These are phyloP conservation scores for Phaeodactylum tricornutum DNA, from an alignment of 108 stramenopile species.

Conservation along the genomic window DNA sequence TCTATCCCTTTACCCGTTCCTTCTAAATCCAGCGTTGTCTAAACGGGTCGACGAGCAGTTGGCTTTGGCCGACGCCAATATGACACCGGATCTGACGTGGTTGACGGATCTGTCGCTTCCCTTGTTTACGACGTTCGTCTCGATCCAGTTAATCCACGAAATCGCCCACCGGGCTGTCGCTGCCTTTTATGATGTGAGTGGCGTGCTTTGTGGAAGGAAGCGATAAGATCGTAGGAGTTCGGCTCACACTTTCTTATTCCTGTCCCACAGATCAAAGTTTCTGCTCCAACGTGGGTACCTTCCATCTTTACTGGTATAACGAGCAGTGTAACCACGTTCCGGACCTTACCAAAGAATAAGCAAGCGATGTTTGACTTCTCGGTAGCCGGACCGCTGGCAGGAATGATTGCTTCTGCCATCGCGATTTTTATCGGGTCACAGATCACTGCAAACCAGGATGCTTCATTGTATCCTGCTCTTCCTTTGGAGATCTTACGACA, in stretches of 20 bases:
- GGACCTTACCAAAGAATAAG: slow-evolving; percentile 55
- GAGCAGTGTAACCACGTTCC: slow-evolving; percentile 59
- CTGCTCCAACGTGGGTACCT: slow-evolving; percentile 71
- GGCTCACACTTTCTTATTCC: background rate
- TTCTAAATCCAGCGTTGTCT: slow-evolving; percentile 53
- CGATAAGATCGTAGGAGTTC: background rate
- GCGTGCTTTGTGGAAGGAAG: too few species aligned
- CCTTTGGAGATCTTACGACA: slow-evolving; percentile 60
- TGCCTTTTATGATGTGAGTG: slow-evolving; percentile 32
- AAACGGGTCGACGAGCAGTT: slow-evolving; percentile 55
- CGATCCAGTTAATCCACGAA: slow-evolving; percentile 57
- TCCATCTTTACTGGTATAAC: slow-evolving; percentile 67
- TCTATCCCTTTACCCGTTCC: slow-evolving; percentile 66
- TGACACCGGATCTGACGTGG: slow-evolving; percentile 56
- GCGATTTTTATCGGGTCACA: slow-evolving; percentile 42
- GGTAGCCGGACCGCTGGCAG: slow-evolving; percentile 57
- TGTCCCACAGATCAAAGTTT: slow-evolving; percentile 16
- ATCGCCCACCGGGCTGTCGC: slow-evolving; percentile 46
- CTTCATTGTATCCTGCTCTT: slow-evolving; percentile 53
- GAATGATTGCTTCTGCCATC: slow-evolving; percentile 48
- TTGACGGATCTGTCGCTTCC: slow-evolving; percentile 66
- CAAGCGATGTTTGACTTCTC: slow-evolving; percentile 70
- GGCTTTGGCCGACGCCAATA: slow-evolving; percentile 57
- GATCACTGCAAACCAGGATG: slow-evolving; percentile 45
- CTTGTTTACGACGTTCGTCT: slow-evolving; percentile 55